Evolutionary conservation across 2,329 filamentous ascomycete species (phyloP), one percentile per base, ranked within the genome.

Genomic region (Ambrosiella xylebori): DNA sequence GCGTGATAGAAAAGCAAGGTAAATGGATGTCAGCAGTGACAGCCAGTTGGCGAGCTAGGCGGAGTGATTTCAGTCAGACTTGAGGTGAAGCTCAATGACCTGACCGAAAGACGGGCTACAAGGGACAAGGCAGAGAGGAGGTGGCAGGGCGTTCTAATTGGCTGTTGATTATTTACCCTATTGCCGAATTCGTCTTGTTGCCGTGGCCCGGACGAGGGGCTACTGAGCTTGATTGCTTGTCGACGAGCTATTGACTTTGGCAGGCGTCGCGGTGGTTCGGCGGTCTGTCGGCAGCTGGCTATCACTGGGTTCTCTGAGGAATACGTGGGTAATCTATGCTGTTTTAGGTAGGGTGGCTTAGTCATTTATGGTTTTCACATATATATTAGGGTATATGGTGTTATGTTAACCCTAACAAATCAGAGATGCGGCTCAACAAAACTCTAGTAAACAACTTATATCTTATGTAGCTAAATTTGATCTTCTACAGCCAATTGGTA

Each of bases 171-270:
- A 41, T 57, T 57, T 57, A 57, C 45, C 17, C 13, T 19, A 41
- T 49, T 57, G 35, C 55, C 55, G 35, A 49, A 57, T 57, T 57
- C 5, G 44, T 27, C 36, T 51, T 49, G 55, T 57, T 57, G 55
- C 55, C 35, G 47, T 50, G 55, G 47, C 19, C 27, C 55, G 47
- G 55, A 38, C 54, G 45, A 56, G 41, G 54, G 41, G 40, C 54
- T 37, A 36, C 13, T 12, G 54, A 13, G 54, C 12, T 15, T n/a
- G 27, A 2, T 27, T 27, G 27, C 27, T 27, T 27, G 27, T 35
- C 17, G 17, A 9, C 38, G 36, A 7, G 15, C 35, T 51, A 51
- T 27, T 51, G 17, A 51, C 39, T 12, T 19, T 49, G 45, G 13
- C 45, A 49, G 36, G 27, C 38, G 36, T 15, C 19, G 36, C 49